Conservation (phyloP, 148 eudicot species). For the Cornus florida region DNA sequence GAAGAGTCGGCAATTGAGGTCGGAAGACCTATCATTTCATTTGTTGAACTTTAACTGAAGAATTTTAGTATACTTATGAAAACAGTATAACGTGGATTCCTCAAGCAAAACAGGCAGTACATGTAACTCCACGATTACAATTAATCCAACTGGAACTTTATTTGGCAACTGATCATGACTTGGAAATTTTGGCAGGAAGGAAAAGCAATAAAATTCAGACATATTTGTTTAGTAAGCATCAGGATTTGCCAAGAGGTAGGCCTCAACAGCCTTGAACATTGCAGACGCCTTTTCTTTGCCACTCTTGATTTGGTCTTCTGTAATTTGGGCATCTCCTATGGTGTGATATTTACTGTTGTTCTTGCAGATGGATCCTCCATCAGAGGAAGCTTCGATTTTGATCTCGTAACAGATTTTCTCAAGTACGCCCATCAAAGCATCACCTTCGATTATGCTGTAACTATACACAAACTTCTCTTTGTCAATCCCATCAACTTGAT, state of each 20-base stretch:
- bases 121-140: too few species aligned
- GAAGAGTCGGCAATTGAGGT: too few species aligned
- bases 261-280: slow-evolving; percentile 11
- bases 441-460: slow-evolving; percentile 1
- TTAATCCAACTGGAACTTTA: too few species aligned
- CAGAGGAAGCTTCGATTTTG: not conserved
- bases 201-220: too few species aligned
- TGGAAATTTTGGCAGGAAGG: too few species aligned
- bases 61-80: too few species aligned
- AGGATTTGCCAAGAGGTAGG: slow-evolving; percentile 9
- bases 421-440: not conserved
- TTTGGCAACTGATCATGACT: too few species aligned
- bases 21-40: too few species aligned
- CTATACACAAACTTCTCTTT: not conserved
- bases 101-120: too few species aligned
- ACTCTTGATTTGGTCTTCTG: not conserved
- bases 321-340: not conserved
- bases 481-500: not conserved
- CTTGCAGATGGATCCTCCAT: slow-evolving; percentile 4
- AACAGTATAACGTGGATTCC: too few species aligned
- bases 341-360: not conserved
- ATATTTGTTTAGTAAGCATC: slow-evolving; percentile 1
- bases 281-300: not conserved
- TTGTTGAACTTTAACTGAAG: too few species aligned
- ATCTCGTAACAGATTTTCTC: not conserved